A percentile compares a stretch with the other conserved stretches of the same genome.
Conservation (phyloP, 2,329 filamentous ascomycete genomes). For the Amphichorda felina region DNA sequence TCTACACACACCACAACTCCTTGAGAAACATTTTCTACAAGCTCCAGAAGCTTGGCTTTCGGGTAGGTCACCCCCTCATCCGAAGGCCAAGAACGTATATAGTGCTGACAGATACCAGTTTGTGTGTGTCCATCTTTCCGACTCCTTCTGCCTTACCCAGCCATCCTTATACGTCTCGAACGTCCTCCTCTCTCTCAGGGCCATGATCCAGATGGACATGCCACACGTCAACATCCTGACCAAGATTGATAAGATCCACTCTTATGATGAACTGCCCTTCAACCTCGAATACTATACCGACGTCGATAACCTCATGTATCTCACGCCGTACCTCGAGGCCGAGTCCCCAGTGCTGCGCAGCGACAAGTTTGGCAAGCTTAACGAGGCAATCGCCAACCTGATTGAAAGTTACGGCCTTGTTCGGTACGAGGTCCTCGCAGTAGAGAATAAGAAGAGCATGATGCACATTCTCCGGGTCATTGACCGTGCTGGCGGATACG, state of each 20-base stretch:
- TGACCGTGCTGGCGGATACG: conserved; percentile 85
- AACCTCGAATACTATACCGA: conserved; percentile 97
- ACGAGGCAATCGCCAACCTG: conserved; percentile 74
- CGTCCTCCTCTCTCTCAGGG: conserved; percentile 80
- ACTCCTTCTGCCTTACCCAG: conserved; percentile 85
- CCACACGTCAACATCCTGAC: conserved; percentile 93
- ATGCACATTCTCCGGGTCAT: conserved; percentile 82
- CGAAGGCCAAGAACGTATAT: neutral
- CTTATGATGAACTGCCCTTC: conserved; percentile 80
- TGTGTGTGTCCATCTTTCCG: conserved; percentile 84
- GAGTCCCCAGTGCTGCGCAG: conserved; percentile 62
- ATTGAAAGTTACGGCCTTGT: conserved; percentile 87
- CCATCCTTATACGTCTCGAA: conserved; percentile 94
- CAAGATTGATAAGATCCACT: conserved; percentile 88
- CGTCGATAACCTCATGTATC: conserved; percentile 80
- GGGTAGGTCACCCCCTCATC: conserved; percentile 45
- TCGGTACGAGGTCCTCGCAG: conserved; percentile 82
- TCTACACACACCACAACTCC: conserved; percentile 91
- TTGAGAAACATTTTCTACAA: conserved; percentile 84
- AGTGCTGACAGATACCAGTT: conserved; percentile 52
- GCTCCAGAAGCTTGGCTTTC: conserved; percentile 82
- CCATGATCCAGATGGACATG: conserved; percentile 97
- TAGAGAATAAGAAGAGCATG: conserved; percentile 97
- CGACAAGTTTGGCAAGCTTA: conserved; percentile 72
- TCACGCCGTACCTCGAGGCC: conserved; percentile 67